Base-by-base conservation (phyloP, 441 rosid species). In the Hypseocharis bilobata region DNA sequence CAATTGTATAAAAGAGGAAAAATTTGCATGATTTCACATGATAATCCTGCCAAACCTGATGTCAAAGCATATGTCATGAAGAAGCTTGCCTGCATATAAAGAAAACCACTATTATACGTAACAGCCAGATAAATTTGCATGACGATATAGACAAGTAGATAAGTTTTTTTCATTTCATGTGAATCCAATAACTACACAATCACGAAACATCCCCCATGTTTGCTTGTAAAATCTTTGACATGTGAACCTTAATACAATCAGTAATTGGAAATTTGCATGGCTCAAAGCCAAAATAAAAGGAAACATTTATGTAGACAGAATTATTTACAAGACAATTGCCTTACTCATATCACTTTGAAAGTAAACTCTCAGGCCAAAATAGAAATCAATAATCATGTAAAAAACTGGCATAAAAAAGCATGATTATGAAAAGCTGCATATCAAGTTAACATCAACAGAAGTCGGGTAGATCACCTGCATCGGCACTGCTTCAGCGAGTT, bases 21-120 rank as follows among this genome's bases (percentile, higher is more conserved):
- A 64, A 86, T 85, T 76, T 93, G 98, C 77, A 93, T 76, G 59
- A 91, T 60, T 84, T 93, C 98, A 71, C 77, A 68, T 1, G 97
- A 75, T 81, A 93, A 79, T 79, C 97, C 79, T 55, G 97, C 91
- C 98, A 92, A 90, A 25, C 98, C 98, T 27, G 98, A 93, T 30
- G 98, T 82, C 59, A 90, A 78, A 71, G 90, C 86, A 61, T 93
- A 93, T 27, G 98, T 90, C 83, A 83, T 87, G 86, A 93, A 93
- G 83, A 93, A 93, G 72, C 82, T 80, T 78, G 91, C 92, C 98
- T 92, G 91, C 78, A 80, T 55, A 72, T 63, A 64, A 51, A 54
- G 42, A 55, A 61, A 67, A 60, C 32, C 27, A 71, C 52, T 60
- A 44, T 57, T n/a, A 55, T 29, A 29, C 34, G 19, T 25, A 47